Conservation (phyloP, 2,329 filamentous ascomycete species). For the Beauveria asiatica region DNA sequence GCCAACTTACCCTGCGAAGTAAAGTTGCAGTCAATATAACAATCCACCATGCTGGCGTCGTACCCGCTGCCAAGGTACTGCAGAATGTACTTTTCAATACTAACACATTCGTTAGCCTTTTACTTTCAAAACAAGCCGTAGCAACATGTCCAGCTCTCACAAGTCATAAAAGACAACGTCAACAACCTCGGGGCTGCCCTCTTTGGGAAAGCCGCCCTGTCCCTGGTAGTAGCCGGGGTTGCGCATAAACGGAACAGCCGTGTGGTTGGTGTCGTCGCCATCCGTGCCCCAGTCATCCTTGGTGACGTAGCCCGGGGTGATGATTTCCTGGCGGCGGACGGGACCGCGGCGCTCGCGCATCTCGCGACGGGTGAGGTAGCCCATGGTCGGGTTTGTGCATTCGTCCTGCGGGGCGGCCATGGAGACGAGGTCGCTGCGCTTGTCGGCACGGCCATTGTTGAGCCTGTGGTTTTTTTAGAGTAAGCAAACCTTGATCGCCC, state of each 20-base stretch:
- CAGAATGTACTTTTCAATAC: slow-evolving; percentile 30
- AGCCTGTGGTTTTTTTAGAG: slow-evolving; percentile 21
- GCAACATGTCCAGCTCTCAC: slow-evolving; percentile 20
- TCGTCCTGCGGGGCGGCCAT: slow-evolving; percentile 31
- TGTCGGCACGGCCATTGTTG: slow-evolving; percentile 31
- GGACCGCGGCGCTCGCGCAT: slow-evolving; percentile 25
- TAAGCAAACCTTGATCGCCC: too few species aligned
- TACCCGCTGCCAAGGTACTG: slow-evolving; percentile 28
- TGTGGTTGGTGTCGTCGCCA: slow-evolving; percentile 47
- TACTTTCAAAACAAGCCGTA: neutral
- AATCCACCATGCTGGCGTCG: slow-evolving; percentile 25
- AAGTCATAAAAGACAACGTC: slow-evolving; percentile 48
- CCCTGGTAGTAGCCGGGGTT: slow-evolving; percentile 43
- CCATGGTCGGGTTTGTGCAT: slow-evolving; percentile 38
- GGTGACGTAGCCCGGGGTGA: slow-evolving; percentile 44
- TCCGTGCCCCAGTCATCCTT: slow-evolving; percentile 48
- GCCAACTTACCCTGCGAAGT: slow-evolving; percentile 23
- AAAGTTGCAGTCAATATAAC: slow-evolving; percentile 32
- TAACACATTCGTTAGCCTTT: slow-evolving; percentile 12
- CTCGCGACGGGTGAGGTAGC: slow-evolving; percentile 16
- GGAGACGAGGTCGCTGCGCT: slow-evolving; percentile 27
- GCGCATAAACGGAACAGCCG: slow-evolving; percentile 34
- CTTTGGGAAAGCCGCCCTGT: slow-evolving; percentile 36
- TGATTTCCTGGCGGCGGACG: slow-evolving; percentile 39
- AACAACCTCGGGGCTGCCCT: slow-evolving; percentile 35